Percentiles rank a stretch among this genome's conserved stretches.
Evolutionary conservation across 2,329 filamentous ascomycete genomes (phyloP).

Genomic region (Trichoderma asperellum): DNA sequence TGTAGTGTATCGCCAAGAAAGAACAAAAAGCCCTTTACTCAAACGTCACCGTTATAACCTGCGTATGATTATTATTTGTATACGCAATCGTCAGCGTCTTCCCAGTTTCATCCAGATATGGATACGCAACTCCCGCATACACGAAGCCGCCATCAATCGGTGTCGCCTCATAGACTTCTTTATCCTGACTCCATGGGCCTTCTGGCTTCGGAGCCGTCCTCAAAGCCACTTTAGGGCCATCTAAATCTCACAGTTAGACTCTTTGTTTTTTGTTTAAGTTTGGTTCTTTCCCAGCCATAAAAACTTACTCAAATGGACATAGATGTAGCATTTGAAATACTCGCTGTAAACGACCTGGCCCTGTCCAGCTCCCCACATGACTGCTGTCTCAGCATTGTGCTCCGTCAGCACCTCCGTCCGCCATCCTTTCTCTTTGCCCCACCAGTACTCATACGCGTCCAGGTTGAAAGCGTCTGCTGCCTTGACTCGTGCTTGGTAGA

Average conservation of each 20-base stretch:
- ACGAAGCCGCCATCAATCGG: constrained; percentile 40
- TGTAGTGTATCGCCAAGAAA: too few relatives aligned
- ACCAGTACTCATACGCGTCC: constrained; percentile 47
- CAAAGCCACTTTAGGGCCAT: constrained; percentile 27
- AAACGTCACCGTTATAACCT: constrained; percentile 43
- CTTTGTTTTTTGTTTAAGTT: not conserved
- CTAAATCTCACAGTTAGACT: not conserved
- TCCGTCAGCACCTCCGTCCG: constrained; percentile 38
- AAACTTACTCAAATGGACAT: constrained; percentile 38
- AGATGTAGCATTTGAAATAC: constrained; percentile 43
- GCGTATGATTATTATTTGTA: constrained; percentile 47
- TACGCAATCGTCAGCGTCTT: constrained; percentile 45
- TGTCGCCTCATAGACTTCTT: constrained; percentile 41
- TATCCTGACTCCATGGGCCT: constrained; percentile 45
- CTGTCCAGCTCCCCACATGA: constrained; percentile 45
- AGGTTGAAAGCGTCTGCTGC: constrained; percentile 44
- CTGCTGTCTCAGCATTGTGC: constrained; percentile 44
- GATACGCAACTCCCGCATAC: constrained; percentile 46
- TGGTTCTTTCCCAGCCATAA: not conserved
- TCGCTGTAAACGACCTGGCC: constrained; percentile 46
- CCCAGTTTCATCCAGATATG: constrained; percentile 44
- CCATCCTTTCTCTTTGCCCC: constrained; percentile 46
- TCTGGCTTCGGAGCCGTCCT: constrained; percentile 37
- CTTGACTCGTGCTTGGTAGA: constrained; percentile 45
- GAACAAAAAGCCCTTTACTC: not conserved